Evolutionary conservation across 2,329 filamentous ascomycete genomes (phyloP), one percentile per base, ranked within the genome.

Genomic region (Aspergillus sp.): DNA sequence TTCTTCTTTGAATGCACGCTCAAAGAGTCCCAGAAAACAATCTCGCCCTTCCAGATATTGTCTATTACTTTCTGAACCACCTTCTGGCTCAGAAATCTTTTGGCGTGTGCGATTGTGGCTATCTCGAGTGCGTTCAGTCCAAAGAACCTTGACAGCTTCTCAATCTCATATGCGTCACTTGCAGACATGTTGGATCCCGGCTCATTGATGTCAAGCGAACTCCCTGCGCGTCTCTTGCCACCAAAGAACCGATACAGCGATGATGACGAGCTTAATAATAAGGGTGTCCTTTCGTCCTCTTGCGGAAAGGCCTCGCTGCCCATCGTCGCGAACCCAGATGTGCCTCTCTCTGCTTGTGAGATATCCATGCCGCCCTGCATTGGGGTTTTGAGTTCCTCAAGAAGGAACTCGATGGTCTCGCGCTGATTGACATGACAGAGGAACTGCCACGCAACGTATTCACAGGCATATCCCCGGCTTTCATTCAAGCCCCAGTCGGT

Each of bases 71-170:
- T 90, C 72, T 96, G 92, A 10, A 96, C 89, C 2, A 91, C 85
- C 61, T 85, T 84, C 74, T 96, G 91, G 70, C 89, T 89, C 38
- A 96, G 83, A 67, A 96, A 96, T 49, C 90, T 90, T 78, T 96
- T 96, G 30, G 91, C 91, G 60, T 91, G 85, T 12, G 89, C 89
- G 19, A 96, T 87, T 49, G 89, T 88, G 25, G 91, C 92, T 69
- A 96, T 93, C 72, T 96, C 92, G 15, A 98, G 82, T 1, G 91
- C 92, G 73, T 95, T 97, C 51, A 97, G 82, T 17, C 89, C 88
- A 38, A 87, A 87, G 72, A 96, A 96, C 1, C 88, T 85, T 0
- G 86, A 84, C 0, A 89, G 90, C 28, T 63, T 90, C 7, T 68
- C 86, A 53, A 90, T 85, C 7, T 85, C 82, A 10, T 84, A 81